Evolutionary conservation across 192 early-diverging fungal species (phyloP).

Genomic region (Gigaspora rosea): DNA sequence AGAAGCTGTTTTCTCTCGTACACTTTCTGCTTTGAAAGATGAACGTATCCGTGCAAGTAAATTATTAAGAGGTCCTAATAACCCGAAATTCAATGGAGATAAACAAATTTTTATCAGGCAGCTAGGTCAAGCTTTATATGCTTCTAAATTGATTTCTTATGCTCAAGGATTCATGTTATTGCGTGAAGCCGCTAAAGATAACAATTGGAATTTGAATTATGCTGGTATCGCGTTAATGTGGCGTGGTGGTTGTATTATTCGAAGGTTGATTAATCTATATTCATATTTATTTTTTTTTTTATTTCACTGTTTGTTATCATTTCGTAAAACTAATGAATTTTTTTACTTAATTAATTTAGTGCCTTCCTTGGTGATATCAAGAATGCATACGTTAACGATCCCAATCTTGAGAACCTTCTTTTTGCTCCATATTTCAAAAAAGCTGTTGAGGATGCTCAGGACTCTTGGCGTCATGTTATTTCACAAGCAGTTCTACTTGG

Average conservation of each 20-base stretch:
- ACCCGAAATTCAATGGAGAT: constrained; percentile 76
- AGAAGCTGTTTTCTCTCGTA: constrained; percentile 97
- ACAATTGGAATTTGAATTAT: constrained; percentile 95
- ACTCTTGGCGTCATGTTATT: constrained; percentile 87
- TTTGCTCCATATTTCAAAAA: constrained; percentile 97
- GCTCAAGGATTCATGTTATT: constrained; percentile 99
- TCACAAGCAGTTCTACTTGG: constrained; percentile 78
- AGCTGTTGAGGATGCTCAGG: constrained; percentile 80
- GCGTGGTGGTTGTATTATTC: constrained; percentile 99
- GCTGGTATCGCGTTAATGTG: constrained; percentile 99
- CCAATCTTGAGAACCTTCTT: constrained; percentile 85
- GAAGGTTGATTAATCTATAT: constrained; percentile 37
- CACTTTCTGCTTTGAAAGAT: constrained; percentile 94
- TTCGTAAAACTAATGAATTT: too few species aligned
- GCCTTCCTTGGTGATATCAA: constrained; percentile 98
- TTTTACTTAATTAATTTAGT: constrained; percentile 39
- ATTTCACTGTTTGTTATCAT: too few species aligned
- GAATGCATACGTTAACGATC: constrained; percentile 88
- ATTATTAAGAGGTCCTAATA: constrained; percentile 76
- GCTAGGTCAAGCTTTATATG: constrained; percentile 92
- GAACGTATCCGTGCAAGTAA: constrained; percentile 91
- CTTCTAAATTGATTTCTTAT: constrained; percentile 97
- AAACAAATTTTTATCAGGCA: constrained; percentile 87
- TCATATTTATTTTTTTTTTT: not conserved
- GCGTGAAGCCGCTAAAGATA: constrained; percentile 90